These are phyloP conservation scores for Themeda triandra DNA, from an alignment of 176 grass and related monocot genomes.

Conservation along the genomic window DNA sequence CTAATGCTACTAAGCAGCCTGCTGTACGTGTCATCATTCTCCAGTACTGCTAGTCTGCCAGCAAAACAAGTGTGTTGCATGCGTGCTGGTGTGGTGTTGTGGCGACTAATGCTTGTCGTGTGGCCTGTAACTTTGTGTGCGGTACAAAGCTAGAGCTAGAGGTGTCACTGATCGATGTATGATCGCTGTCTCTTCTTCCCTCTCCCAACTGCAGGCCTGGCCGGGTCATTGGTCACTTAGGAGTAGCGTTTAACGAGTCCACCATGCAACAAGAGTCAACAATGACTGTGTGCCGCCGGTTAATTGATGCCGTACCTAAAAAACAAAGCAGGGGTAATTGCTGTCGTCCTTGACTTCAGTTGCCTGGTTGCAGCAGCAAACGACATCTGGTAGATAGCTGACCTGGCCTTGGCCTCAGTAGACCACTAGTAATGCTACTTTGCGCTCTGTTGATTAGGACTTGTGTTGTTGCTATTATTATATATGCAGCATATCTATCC, in stretches of 20 bases:
- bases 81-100: no score
- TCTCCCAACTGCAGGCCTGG: background rate
- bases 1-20: no score
- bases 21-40: no score
- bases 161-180: no score
- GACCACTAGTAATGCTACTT: background rate
- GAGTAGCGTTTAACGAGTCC: background rate
- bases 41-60: no score
- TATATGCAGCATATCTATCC: no score
- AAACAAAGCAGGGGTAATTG: background rate
- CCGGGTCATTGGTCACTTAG: background rate
- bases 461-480: background rate
- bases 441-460: background rate
- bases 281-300: constrained; percentile 19
- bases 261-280: background rate
- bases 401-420: background rate
- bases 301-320: background rate
- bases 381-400: background rate
- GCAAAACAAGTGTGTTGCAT: no score
- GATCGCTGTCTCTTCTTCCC: background rate
- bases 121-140: no score
- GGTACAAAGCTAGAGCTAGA: no score
- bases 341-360: background rate
- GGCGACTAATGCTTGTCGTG: no score
- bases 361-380: background rate